phyloP scores from a whole-genome alignment of 352 stramenopile species.

The Pythium phragmiticola region DNA sequence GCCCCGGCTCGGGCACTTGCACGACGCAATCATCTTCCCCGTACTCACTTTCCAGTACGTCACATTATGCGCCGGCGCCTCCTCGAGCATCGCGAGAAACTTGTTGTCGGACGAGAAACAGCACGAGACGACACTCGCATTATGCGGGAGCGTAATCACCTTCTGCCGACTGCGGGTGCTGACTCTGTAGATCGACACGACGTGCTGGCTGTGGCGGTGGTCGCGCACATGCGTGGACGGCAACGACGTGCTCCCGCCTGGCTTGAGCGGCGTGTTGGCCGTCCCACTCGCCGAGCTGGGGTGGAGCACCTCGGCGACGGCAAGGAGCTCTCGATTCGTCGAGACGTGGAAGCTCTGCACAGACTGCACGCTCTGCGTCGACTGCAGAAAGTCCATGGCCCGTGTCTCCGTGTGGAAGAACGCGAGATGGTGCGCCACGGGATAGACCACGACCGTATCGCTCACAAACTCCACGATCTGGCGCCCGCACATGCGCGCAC shows the following conservation, averaged over 20 bases:
- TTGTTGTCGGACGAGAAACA: conserved; percentile 77
- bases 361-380: conserved; percentile 43
- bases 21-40: conserved; percentile 65
- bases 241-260: not conserved
- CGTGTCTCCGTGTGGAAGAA: conserved; percentile 60
- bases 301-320: conserved; percentile 59
- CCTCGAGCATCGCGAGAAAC: conserved; percentile 68
- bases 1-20: conserved; percentile 66
- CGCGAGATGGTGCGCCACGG: conserved; percentile 58
- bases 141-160: conserved; percentile 44
- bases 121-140: conserved; percentile 63
- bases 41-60: conserved; percentile 83
- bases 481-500: conserved; percentile 25
- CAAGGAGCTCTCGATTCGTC: conserved; percentile 65
- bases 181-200: conserved; percentile 68
- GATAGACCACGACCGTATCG: conserved; percentile 62
- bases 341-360: conserved; percentile 72
- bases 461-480: conserved; percentile 54
- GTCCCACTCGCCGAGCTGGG: not conserved
- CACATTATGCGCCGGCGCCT: conserved; percentile 65
- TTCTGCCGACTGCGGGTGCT: conserved; percentile 41
- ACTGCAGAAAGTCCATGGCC: conserved; percentile 75
- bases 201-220: conserved; percentile 40
- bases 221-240: conserved; percentile 26
- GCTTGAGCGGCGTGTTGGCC: conserved; percentile 10